Percentiles rank a stretch among this genome's conserved stretches.
Evolutionary conservation across 2,329 filamentous ascomycete species (phyloP).

Genomic region (Camptophora hylomeconis): DNA sequence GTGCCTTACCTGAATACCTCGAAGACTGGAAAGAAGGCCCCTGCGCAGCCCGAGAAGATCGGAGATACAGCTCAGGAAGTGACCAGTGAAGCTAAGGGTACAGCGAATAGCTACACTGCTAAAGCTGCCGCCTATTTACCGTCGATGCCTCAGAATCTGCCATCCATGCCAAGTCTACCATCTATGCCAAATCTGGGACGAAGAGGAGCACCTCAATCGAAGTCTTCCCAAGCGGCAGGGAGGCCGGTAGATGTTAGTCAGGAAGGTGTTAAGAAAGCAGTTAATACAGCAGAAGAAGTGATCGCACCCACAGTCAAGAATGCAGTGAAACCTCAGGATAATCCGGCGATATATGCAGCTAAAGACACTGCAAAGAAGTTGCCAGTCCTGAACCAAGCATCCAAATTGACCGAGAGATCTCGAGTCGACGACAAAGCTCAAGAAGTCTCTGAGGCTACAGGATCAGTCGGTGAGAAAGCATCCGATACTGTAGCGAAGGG

Average conservation of each 20-base stretch:
- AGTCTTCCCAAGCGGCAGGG: constrained; percentile 7
- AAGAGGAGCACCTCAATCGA: constrained; percentile 3
- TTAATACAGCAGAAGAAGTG: constrained; percentile 9
- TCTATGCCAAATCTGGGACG: constrained; percentile 14
- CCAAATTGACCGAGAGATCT: constrained; percentile 11
- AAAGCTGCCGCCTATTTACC: constrained; percentile 12
- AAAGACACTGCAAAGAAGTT: constrained; percentile 7
- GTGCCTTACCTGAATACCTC: constrained; percentile 12
- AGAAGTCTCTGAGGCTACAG: constrained; percentile 7
- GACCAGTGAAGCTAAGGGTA: constrained; percentile 2
- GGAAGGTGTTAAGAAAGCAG: constrained; percentile 9
- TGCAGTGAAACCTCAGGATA: constrained; percentile 11
- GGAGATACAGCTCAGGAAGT: constrained; percentile 5
- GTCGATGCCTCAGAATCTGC: constrained; percentile 9
- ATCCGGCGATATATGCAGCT: constrained; percentile 12
- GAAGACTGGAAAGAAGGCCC: constrained; percentile 3
- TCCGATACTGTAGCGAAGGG: constrained; percentile 8
- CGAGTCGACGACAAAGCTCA: constrained; percentile 6
- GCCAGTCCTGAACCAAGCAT: constrained; percentile 13
- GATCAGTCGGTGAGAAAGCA: constrained; percentile 11
- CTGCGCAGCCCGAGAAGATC: constrained; percentile 6
- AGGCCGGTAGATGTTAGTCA: constrained; percentile 7
- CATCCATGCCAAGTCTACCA: constrained; percentile 12
- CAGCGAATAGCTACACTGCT: constrained; percentile 13
- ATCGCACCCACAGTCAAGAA: constrained; percentile 13